A percentile compares a stretch with the other conserved stretches of the same genome.
phyloP scores from a whole-genome alignment of 2,329 filamentous ascomycete species.

The Alternaria gaisen region DNA sequence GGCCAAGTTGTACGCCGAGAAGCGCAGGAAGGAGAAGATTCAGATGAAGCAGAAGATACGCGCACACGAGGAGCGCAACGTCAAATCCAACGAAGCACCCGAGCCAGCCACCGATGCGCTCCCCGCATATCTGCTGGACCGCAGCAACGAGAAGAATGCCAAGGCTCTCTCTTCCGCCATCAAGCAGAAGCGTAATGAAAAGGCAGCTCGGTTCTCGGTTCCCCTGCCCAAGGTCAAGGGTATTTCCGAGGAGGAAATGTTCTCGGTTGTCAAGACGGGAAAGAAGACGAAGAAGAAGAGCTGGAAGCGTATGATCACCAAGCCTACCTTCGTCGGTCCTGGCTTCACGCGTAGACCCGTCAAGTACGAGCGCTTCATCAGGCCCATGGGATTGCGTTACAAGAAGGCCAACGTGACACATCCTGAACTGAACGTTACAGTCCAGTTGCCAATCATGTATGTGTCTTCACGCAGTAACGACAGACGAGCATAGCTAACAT shows the following conservation, averaged over 20 bases:
- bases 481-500: constrained; percentile 2
- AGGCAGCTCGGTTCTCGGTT: constrained; percentile 91
- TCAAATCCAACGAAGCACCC: constrained; percentile 82
- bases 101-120: constrained; percentile 83
- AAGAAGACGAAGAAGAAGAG: constrained; percentile 84
- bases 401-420: constrained; percentile 79
- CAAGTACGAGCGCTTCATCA: constrained; percentile 66
- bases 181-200: constrained; percentile 90
- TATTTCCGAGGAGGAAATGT: constrained; percentile 94
- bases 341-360: constrained; percentile 91
- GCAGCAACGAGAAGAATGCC: constrained; percentile 71
- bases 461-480: neutral
- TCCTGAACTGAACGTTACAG: constrained; percentile 83
- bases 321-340: constrained; percentile 87
- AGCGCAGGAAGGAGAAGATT: constrained; percentile 74
- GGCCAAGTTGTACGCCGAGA: constrained; percentile 93
- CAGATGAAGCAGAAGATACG: constrained; percentile 67
- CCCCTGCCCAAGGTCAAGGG: constrained; percentile 93
- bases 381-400: constrained; percentile 73
- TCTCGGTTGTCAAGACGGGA: constrained; percentile 94
- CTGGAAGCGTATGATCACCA: constrained; percentile 78
- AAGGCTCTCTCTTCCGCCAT: constrained; percentile 84
- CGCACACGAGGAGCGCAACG: constrained; percentile 93
- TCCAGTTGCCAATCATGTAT: constrained; percentile 71
- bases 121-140: constrained; percentile 92